Conservation (phyloP, 495 filamentous ascomycete genomes). For the Sporormia fimetaria region DNA sequence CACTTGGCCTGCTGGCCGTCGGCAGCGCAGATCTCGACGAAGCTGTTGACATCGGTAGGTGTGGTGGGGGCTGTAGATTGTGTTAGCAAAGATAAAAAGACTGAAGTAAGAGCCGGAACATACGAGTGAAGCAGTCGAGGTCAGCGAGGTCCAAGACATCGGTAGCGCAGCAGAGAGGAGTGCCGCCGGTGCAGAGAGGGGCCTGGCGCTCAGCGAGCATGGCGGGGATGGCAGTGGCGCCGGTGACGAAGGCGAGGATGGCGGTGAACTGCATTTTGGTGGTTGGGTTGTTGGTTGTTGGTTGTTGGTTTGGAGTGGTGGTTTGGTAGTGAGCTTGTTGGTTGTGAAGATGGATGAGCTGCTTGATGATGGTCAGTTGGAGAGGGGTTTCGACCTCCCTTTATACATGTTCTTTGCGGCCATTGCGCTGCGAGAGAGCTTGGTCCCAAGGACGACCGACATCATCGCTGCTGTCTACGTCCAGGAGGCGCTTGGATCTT, state of each 20-base stretch:
- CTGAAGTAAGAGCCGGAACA: slow-evolving; percentile 12
- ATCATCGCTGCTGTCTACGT: neutral
- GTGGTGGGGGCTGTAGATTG: slow-evolving; percentile 10
- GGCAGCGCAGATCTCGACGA: slow-evolving; percentile 28
- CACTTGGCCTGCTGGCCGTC: slow-evolving; percentile 34
- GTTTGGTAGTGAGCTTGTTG: slow-evolving; percentile 1
- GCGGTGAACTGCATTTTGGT: slow-evolving; percentile 35
- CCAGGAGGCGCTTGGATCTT: slow-evolving; percentile 1
- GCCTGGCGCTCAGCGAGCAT: slow-evolving; percentile 23
- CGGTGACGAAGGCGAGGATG: slow-evolving; percentile 31
- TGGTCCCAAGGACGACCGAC: slow-evolving; percentile 3
- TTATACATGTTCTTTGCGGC: slow-evolving; percentile 16
- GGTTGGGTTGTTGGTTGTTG: slow-evolving; percentile 12
- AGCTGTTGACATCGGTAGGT: slow-evolving; percentile 22
- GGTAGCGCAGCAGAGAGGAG: slow-evolving; percentile 37
- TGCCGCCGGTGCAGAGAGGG: slow-evolving; percentile 20
- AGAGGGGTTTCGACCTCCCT: slow-evolving; percentile 5
- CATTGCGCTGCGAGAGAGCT: neutral
- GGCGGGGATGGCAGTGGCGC: slow-evolving; percentile 28
- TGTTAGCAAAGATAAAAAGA: slow-evolving; percentile 1
- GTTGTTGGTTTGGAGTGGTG: neutral
- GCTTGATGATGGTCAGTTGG: slow-evolving; percentile 17
- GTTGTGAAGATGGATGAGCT: slow-evolving; percentile 21
- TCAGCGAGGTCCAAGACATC: slow-evolving; percentile 39
- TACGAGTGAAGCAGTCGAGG: slow-evolving; percentile 38